Conservation (phyloP, 2,329 filamentous ascomycete species). For the Venturiaceae sp. region DNA sequence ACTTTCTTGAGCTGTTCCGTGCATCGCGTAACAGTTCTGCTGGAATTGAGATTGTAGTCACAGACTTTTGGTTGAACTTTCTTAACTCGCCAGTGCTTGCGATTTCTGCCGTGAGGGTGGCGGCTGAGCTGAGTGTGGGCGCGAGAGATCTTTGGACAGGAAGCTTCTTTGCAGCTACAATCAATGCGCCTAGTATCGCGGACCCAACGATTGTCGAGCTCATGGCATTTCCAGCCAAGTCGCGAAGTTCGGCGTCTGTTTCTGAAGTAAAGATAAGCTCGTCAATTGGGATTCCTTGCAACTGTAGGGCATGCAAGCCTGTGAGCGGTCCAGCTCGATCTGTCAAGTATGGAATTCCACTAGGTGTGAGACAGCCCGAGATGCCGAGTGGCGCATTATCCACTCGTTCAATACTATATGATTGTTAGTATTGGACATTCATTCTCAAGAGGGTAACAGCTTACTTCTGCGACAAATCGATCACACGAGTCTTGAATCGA, state of each 20-base stretch:
- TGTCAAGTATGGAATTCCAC: constrained; percentile 51
- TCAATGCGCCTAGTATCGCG: constrained; percentile 50
- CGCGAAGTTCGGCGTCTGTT: constrained; percentile 46
- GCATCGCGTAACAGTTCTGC: constrained; percentile 18
- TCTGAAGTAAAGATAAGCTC: constrained; percentile 56
- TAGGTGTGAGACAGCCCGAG: constrained; percentile 58
- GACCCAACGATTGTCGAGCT: constrained; percentile 60
- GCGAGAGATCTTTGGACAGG: too few relatives aligned
- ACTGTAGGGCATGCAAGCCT: constrained; percentile 50
- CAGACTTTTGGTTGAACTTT: background rate
- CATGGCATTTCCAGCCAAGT: constrained; percentile 76
- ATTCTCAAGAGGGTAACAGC: too few relatives aligned
- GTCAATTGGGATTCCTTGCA: constrained; percentile 61
- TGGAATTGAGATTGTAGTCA: background rate
- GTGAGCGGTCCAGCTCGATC: constrained; percentile 50
- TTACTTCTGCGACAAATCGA: constrained; percentile 61
- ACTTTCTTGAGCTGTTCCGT: constrained; percentile 34
- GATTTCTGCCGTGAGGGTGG: background rate
- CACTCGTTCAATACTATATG: constrained; percentile 44
- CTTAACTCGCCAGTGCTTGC: background rate
- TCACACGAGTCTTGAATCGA: constrained; percentile 43
- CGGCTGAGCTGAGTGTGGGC: background rate
- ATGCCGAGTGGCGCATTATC: constrained; percentile 44
- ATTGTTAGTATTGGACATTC: background rate
- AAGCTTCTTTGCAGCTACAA: constrained; percentile 19